Evolutionary conservation across 1,284 basidiomycete species (phyloP).

Genomic region (Lentinula novae-zelandiae): DNA sequence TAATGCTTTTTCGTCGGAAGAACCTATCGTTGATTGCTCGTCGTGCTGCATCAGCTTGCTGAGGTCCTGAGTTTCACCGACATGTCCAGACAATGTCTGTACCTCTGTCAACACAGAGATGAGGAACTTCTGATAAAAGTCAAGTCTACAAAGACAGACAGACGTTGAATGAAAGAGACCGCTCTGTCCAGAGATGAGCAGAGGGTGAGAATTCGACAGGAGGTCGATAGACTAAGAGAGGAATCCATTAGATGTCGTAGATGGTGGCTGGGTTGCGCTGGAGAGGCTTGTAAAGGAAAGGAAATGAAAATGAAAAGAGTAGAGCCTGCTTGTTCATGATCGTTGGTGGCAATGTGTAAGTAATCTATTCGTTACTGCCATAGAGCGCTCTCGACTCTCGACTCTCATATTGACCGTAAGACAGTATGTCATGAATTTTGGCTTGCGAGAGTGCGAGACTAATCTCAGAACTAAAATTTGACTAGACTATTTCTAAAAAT

Average conservation of each 20-base stretch:
- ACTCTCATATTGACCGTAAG: too few species aligned
- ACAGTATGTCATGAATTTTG: too few species aligned
- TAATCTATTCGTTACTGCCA: background rate
- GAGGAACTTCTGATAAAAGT: background rate
- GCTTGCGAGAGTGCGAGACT: too few species aligned
- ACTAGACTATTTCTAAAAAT: too few species aligned
- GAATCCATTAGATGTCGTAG: background rate
- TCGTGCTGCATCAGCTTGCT: background rate
- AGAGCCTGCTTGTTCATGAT: background rate
- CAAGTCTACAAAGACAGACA: constrained; percentile 22
- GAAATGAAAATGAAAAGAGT: background rate
- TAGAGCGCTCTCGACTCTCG: background rate
- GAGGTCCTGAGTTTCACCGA: background rate
- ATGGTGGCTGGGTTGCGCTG: background rate
- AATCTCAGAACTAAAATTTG: too few species aligned
- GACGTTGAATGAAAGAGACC: constrained; percentile 43
- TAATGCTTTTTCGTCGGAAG: constrained; percentile 24
- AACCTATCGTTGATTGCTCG: constrained; percentile 11
- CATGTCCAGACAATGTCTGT: constrained; percentile 17
- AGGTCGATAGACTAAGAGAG: constrained; percentile 6
- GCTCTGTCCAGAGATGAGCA: constrained; percentile 39
- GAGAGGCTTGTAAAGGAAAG: background rate
- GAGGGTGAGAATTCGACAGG: constrained; percentile 46
- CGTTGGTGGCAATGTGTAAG: background rate
- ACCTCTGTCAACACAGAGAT: constrained; percentile 12